Conservation (phyloP, 306 rosid species). For the Citrullus amarus region DNA sequence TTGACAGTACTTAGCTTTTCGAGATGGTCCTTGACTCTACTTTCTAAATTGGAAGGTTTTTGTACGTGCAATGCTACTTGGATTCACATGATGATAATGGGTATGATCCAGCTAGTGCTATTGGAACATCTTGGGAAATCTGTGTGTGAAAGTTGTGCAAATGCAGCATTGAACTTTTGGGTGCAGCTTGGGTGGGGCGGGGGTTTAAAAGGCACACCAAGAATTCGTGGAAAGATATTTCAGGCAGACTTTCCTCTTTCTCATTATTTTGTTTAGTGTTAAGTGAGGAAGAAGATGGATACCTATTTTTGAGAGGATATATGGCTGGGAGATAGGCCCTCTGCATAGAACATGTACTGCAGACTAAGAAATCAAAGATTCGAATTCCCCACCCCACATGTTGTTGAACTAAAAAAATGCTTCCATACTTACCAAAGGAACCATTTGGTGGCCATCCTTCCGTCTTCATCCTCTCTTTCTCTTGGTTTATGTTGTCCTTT, state of each 20-base stretch:
- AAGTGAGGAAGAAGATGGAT: neutral
- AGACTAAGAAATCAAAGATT: too few species aligned
- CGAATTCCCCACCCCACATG: too few species aligned
- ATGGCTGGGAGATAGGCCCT: neutral
- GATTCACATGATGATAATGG: neutral
- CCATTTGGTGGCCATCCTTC: neutral
- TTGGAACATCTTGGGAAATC: neutral
- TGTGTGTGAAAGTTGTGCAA: neutral
- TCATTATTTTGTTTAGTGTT: neutral
- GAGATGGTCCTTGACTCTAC: neutral
- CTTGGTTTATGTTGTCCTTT: neutral
- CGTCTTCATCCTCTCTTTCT: neutral
- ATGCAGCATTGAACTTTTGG: neutral
- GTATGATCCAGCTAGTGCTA: neutral
- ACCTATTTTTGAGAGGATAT: neutral
- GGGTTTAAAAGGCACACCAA: neutral
- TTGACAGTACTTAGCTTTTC: neutral
- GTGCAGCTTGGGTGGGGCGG: neutral
- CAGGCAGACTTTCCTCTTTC: neutral
- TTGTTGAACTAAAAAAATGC: too few species aligned
- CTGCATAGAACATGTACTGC: too few species aligned
- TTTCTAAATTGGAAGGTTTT: neutral
- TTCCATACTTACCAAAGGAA: neutral
- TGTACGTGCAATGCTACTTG: neutral
- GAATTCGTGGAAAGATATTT: neutral